These are phyloP conservation scores for Mikania micrantha DNA, from an alignment of 129 eudicot genomes.

Conservation along the genomic window DNA sequence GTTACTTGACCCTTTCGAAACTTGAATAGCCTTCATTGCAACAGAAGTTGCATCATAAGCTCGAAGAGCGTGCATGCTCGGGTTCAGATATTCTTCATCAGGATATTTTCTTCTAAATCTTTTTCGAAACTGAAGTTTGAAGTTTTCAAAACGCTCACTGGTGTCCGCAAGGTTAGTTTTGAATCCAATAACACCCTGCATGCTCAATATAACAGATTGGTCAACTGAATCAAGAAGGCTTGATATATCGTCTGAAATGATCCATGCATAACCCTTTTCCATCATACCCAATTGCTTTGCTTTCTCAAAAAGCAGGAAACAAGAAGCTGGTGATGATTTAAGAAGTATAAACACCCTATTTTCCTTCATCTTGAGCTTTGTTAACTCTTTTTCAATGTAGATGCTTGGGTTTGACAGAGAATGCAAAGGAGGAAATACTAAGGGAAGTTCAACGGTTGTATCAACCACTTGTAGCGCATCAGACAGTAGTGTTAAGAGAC, in stretches of 20 bases:
- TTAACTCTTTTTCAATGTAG: slow-evolving; percentile 29
- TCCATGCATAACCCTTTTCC: slow-evolving; percentile 60
- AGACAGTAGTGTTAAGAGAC: slow-evolving; percentile 36
- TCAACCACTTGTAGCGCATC: slow-evolving; percentile 37
- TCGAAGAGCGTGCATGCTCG: slow-evolving; percentile 40
- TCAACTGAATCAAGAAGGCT: slow-evolving; percentile 46
- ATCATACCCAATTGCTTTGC: slow-evolving; percentile 54
- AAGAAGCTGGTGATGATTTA: slow-evolving; percentile 38
- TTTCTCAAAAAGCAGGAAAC: slow-evolving; percentile 35
- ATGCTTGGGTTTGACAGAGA: slow-evolving; percentile 24
- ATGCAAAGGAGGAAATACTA: slow-evolving; percentile 34
- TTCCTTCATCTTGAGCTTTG: slow-evolving; percentile 26
- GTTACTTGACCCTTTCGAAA: slow-evolving; percentile 4
- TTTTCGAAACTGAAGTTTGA: slow-evolving; percentile 39
- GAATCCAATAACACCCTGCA: slow-evolving; percentile 69
- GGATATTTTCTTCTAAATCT: slow-evolving; percentile 40
- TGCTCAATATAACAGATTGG: slow-evolving; percentile 31
- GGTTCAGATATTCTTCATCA: slow-evolving; percentile 35
- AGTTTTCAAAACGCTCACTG: slow-evolving; percentile 15
- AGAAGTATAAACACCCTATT: slow-evolving; percentile 41
- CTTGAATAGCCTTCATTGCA: slow-evolving; percentile 20
- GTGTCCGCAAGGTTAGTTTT: slow-evolving; percentile 28
- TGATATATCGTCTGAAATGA: slow-evolving; percentile 52
- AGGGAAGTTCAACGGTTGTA: slow-evolving; percentile 25
- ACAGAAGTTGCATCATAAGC: slow-evolving; percentile 53